Evolutionary conservation across 768 basidiomycete species (phyloP).

Genomic region (Naematelia encephala): DNA sequence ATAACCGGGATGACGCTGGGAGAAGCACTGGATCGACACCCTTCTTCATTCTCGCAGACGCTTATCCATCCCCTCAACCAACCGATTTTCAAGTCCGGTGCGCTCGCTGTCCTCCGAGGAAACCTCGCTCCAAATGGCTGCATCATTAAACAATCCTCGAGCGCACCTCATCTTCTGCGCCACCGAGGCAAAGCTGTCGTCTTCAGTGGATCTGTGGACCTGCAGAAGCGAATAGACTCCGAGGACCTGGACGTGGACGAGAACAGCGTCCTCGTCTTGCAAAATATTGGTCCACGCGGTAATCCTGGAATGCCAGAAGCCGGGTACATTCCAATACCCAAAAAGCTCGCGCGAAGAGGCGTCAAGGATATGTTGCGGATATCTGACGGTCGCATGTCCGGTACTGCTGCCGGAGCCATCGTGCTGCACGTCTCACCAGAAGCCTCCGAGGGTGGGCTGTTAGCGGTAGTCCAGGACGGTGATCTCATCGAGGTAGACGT

Average conservation of each 20-base stretch:
- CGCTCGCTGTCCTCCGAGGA: slow-evolving; percentile 70
- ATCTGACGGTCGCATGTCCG: slow-evolving; percentile 40
- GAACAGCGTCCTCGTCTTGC: slow-evolving; percentile 30
- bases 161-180: slow-evolving; percentile 5
- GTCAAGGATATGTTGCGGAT: slow-evolving; percentile 42
- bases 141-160: slow-evolving; percentile 63
- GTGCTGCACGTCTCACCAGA: slow-evolving; percentile 43
- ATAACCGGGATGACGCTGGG: slow-evolving; percentile 84
- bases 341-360: slow-evolving; percentile 32
- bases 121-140: slow-evolving; percentile 77
- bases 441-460: slow-evolving; percentile 32
- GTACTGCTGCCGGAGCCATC: slow-evolving; percentile 41
- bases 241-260: slow-evolving; percentile 25
- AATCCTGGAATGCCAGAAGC: slow-evolving; percentile 45
- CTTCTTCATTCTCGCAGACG: slow-evolving; percentile 58
- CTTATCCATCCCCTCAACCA: slow-evolving; percentile 66
- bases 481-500: slow-evolving; percentile 25
- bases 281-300: slow-evolving; percentile 40
- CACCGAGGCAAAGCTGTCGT: slow-evolving; percentile 36
- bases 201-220: slow-evolving; percentile 28
- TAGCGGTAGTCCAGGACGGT: slow-evolving; percentile 32
- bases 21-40: slow-evolving; percentile 79
- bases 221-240: slow-evolving; percentile 29
- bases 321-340: slow-evolving; percentile 42
- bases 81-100: slow-evolving; percentile 77